These are phyloP conservation scores for Dujonia santamariae DNA, from an alignment of 1,139 yeast species.

Conservation along the genomic window DNA sequence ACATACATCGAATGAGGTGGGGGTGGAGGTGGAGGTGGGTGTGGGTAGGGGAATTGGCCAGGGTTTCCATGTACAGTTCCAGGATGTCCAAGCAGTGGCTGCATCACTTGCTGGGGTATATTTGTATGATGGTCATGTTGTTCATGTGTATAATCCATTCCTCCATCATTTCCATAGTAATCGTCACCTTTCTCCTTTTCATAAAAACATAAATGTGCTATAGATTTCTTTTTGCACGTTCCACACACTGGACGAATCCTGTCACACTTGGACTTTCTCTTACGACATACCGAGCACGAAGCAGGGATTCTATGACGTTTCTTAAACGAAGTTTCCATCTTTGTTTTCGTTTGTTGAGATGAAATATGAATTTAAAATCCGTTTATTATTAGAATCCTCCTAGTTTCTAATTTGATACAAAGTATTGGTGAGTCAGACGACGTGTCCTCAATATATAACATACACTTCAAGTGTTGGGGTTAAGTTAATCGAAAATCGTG, in stretches of 20 bases:
- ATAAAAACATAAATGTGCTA: constrained; percentile 69
- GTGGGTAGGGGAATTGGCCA: constrained; percentile 4
- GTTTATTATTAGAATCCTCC: too few species aligned
- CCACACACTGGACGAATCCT: constrained; percentile 68
- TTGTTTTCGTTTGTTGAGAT: too few species aligned
- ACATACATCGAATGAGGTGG: constrained; percentile 5
- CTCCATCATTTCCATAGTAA: constrained; percentile 4
- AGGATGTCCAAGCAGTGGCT: constrained; percentile 6
- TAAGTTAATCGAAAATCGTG: too few species aligned
- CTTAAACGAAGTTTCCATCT: constrained; percentile 6
- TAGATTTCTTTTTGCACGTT: constrained; percentile 68
- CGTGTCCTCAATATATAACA: too few species aligned
- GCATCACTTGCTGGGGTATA: constrained; percentile 8
- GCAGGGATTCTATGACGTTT: constrained; percentile 43
- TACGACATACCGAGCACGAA: constrained; percentile 47
- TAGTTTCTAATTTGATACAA: too few species aligned
- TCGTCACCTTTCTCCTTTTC: constrained; percentile 32
- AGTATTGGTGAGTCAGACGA: too few species aligned
- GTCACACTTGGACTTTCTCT: constrained; percentile 53
- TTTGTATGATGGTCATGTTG: constrained; percentile 7
- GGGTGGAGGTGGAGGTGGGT: constrained; percentile 5
- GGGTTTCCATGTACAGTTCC: too few species aligned
- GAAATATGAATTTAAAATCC: too few species aligned
- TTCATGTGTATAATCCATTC: constrained; percentile 4
- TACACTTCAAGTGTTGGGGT: too few species aligned